phyloP scores from a whole-genome alignment of 345 rosid genomes.

The Citrus australasica region DNA sequence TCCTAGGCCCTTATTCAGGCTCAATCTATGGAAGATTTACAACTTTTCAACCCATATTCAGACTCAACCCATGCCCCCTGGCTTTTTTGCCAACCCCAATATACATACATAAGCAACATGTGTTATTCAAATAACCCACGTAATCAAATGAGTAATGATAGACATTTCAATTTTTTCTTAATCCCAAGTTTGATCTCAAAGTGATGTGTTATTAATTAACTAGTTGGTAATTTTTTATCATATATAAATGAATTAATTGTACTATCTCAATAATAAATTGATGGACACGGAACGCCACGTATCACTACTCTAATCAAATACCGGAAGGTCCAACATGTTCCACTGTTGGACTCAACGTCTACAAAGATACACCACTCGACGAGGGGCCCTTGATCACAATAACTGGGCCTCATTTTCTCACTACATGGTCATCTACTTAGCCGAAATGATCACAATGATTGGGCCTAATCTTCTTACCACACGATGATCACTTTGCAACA shows the following conservation, averaged over 20 bases:
- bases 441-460: not conserved
- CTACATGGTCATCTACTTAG: not conserved
- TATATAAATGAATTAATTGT: rapidly evolving
- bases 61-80: no score
- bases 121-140: not conserved
- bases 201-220: no score
- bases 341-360: not conserved
- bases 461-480: not conserved
- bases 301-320: not conserved
- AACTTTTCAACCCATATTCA: no score
- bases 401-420: not conserved
- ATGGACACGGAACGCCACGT: no score
- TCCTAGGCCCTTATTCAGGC: no score
- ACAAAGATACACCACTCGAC: not conserved
- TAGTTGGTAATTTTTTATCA: no score
- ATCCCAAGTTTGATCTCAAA: no score
- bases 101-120: not conserved
- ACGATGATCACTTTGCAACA: not conserved
- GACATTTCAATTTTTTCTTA: no score
- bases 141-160: no score
- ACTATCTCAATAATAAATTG: no score
- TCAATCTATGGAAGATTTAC: no score
- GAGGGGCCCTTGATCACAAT: not conserved
- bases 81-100: no score
- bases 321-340: not conserved